Base-by-base conservation (phyloP, 805 yeast species). In the Myxozyma lipomycoides region DNA sequence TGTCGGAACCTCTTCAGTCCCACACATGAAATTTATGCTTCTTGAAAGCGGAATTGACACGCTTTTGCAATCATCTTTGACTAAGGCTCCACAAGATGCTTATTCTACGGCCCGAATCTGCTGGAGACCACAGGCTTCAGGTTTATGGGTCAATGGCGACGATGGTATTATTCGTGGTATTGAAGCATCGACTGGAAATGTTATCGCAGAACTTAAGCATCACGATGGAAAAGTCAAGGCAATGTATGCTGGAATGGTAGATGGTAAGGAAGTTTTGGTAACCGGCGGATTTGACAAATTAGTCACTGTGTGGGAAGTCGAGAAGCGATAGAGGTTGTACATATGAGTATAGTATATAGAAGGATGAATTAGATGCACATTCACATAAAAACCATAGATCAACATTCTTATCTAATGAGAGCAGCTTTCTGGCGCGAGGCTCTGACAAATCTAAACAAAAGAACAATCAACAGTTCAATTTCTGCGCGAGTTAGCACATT, bases 1-100 rank as follows among this genome's bases (percentile, higher is more conserved):
- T 0, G 75, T 85, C 5, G 87, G 82, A 0, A 87, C 96, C 0
- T 81, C 89, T 1, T 91, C 86, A 61, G 75, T 78, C 12, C 96
- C 96, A 3, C 84, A 73, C 61, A 79, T 85, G 86, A 67, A 95
- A 57, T 57, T 85, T 10, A 74, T 87, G 1, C 64, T 85, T 0
- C 73, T 81, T 0, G 64, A 52, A 22, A 46, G 56, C 15, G 64
- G 55, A 7, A 37, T 44, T 19, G 56, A 70, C 7, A 43, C 63
- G n/a, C 69, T 78, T 3, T 52, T 73, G 17, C 67, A 74, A 3
- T 78, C 77, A 43, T 62, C 70, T 45, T 74, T 71, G 55, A 74
- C 86, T 0, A 52, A 73, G 52, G 72, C 85, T 1, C 86, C 88
- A 1, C 90, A 84, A 64, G 87, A 83, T 60, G 81, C 81, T 63